Evolutionary conservation across 768 basidiomycete genomes (phyloP).

Genomic region (Phaeolepiota aurea): DNA sequence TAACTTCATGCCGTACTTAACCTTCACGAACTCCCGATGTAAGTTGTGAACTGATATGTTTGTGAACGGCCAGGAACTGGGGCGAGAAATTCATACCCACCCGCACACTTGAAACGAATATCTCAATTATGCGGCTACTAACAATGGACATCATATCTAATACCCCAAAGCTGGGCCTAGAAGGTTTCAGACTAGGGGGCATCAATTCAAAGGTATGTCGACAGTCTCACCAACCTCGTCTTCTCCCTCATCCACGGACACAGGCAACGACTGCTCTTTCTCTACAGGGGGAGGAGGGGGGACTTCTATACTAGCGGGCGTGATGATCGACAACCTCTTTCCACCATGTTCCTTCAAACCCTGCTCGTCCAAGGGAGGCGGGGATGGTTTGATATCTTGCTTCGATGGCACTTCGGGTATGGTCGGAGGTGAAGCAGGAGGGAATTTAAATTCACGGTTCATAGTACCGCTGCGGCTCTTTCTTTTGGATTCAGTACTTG

Average conservation of each 20-base stretch:
- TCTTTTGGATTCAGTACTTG: constrained; percentile 21
- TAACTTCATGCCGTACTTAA: too few relatives aligned
- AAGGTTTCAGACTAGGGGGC: too few relatives aligned
- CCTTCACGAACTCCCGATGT: too few relatives aligned
- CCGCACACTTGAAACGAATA: too few relatives aligned
- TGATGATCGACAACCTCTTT: constrained; percentile 25
- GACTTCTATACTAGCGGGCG: constrained; percentile 63
- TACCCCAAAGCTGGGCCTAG: too few relatives aligned
- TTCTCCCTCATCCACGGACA: constrained; percentile 34
- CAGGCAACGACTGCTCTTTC: constrained; percentile 41
- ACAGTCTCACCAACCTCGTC: constrained; percentile 77
- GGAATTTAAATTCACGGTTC: constrained; percentile 73
- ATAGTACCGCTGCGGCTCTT: constrained; percentile 64
- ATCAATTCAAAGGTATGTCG: constrained; percentile 51
- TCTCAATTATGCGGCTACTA: too few relatives aligned
- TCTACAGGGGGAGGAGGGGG: constrained; percentile 75
- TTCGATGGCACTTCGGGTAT: constrained; percentile 14
- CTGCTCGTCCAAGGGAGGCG: constrained; percentile 17
- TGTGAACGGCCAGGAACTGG: too few relatives aligned
- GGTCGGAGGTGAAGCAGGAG: constrained; percentile 28
- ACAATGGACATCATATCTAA: too few relatives aligned
- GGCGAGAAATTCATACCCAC: too few relatives aligned
- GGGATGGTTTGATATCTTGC: constrained; percentile 14
- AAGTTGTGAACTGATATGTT: too few relatives aligned
- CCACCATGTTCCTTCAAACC: constrained; percentile 4